Conservation (phyloP, 352 stramenopile genomes). For the Globisporangium cederbergense region DNA sequence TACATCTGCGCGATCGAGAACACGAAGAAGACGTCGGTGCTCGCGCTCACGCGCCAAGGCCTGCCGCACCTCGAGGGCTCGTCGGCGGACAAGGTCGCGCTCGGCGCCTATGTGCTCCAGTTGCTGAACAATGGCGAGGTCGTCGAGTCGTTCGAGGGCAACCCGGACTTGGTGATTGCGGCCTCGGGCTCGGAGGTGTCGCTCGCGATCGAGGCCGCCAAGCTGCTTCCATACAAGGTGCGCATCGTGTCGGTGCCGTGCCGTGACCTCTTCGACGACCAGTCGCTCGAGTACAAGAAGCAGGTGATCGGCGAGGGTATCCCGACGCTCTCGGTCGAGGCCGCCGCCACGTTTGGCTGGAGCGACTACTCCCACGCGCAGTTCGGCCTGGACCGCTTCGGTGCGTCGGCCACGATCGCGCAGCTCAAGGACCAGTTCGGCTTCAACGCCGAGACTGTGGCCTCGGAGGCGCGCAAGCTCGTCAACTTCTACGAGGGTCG, state of each 20-base stretch:
- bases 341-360: constrained; percentile 93
- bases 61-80: constrained; percentile 90
- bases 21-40: constrained; percentile 89
- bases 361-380: constrained; percentile 94
- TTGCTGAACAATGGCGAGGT: constrained; percentile 77
- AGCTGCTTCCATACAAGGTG: constrained; percentile 85
- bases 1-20: constrained; percentile 91
- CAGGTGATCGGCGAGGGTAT: constrained; percentile 93
- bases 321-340: constrained; percentile 95
- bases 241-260: constrained; percentile 97
- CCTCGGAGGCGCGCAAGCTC: constrained; percentile 89
- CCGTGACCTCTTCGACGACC: constrained; percentile 96
- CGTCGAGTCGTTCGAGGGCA: constrained; percentile 60
- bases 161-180: constrained; percentile 91
- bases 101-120: constrained; percentile 87
- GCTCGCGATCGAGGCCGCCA: constrained; percentile 93
- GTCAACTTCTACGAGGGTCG: constrained; percentile 90
- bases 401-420: constrained; percentile 81
- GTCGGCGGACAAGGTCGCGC: constrained; percentile 87
- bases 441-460: constrained; percentile 94
- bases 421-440: constrained; percentile 94
- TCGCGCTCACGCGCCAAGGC: constrained; percentile 91
- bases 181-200: constrained; percentile 95
- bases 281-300: constrained; percentile 95
- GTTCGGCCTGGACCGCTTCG: constrained; percentile 89